Evolutionary conservation across 2,329 filamentous ascomycete genomes (phyloP), one percentile per base, ranked within the genome.

Genomic region (Botrytis galanthina): DNA sequence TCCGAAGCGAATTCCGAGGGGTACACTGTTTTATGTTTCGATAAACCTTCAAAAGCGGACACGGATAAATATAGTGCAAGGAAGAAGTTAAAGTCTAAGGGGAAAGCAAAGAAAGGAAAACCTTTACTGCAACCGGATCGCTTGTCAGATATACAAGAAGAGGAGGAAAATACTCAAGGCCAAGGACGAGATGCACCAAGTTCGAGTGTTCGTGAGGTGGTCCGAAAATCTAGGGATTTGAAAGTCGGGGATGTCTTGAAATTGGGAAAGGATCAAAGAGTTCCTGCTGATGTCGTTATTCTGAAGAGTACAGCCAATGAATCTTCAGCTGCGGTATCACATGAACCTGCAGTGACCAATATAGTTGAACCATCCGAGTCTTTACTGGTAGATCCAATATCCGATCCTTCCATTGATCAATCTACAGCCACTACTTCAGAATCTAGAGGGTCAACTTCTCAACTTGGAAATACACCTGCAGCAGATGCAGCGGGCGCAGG

Each of bases 201-300:
- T 54, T 87, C 85, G 71, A 83, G 83, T 59, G 84, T 91, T 6
- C 84, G 86, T 73, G 93, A 97, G 80, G 84, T 93, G 4, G 88
- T 87, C 76, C 95, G 93, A 81, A 94, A 93, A 79, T 96, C 96
- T 8, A 90, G 91, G 74, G 95, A 97, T 80, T 85, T 99, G 70
- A 96, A 92, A 81, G 95, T 99, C 63, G 97, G 96, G 37, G 96
- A 99, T 82, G 92, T 99, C n/a, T 84, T 99, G 74, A 97, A 97
- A 81, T 87, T 99, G 42, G 89, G 89, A 77, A 98, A 97, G 81
- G 94, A 97, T 73, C 94, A 98, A 81, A 90, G 96, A 77, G 91
- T 99, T 35, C 96, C 96, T 14, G 95, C 96, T 29, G 96, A 99
- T 83, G 93, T 99, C 66, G 89, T 98, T 37, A 94, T 99, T 72